Conservation (phyloP, 1,284 basidiomycete species). For the Cutaneotrichosporon dermatis region DNA sequence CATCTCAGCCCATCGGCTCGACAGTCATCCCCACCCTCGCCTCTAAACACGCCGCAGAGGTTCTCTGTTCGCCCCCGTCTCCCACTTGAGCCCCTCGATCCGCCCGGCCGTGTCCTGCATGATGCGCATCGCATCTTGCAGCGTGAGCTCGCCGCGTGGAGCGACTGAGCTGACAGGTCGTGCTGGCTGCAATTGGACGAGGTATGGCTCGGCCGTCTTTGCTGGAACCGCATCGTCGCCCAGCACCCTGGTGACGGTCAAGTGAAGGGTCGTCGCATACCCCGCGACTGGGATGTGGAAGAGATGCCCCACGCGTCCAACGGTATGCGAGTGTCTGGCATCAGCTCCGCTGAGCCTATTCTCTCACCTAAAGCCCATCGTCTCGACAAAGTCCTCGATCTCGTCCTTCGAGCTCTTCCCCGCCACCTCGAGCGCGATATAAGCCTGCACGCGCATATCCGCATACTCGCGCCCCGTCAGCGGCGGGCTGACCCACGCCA, state of each 20-base stretch:
- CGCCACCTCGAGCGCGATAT: conserved; percentile 31
- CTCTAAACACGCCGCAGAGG: not conserved
- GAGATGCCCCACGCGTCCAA: conserved; percentile 28
- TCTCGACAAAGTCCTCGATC: conserved; percentile 34
- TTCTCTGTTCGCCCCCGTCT: conserved; percentile 17
- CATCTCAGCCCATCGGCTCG: too few species aligned
- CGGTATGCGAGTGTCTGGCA: conserved; percentile 35
- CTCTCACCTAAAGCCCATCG: conserved; percentile 40
- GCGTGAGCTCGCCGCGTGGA: conserved; percentile 22
- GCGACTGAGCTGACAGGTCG: conserved; percentile 32
- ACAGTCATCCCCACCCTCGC: too few species aligned
- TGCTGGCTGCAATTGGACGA: conserved; percentile 36
- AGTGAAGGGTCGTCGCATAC: conserved; percentile 27
- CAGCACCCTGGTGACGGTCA: conserved; percentile 29
- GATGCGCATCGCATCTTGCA: conserved; percentile 31
- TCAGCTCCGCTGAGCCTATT: conserved; percentile 11
- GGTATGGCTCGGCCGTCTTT: conserved; percentile 27
- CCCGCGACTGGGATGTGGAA: conserved; percentile 38
- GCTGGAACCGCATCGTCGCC: conserved; percentile 7
- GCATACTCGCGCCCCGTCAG: conserved; percentile 35
- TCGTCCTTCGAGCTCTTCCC: conserved; percentile 23
- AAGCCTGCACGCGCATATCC: conserved; percentile 33
- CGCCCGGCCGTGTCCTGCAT: conserved; percentile 30
- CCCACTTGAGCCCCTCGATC: conserved; percentile 40
- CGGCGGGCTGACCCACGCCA: conserved; percentile 33